A percentile compares a stretch with the other conserved stretches of the same genome.
phyloP scores from a whole-genome alignment of 2,329 filamentous ascomycete genomes.

The Penicillium sp. region DNA sequence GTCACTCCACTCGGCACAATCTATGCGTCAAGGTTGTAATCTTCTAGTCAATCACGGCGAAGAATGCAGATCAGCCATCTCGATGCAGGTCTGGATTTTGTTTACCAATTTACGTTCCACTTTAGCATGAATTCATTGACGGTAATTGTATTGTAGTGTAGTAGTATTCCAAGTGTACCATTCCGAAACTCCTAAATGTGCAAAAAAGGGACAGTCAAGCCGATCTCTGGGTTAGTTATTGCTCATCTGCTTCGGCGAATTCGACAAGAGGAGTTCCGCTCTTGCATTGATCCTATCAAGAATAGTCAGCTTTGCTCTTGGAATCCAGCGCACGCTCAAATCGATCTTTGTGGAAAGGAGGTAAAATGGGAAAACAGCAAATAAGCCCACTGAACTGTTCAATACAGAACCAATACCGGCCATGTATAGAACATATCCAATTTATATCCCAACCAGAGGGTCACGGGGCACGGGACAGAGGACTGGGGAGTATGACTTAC shows the following conservation, averaged over 20 bases:
- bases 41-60: no score
- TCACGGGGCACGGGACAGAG: conserved; percentile 12
- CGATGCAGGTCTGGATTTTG: no score
- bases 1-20: no score
- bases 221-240: background rate
- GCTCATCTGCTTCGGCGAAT: conserved; percentile 56
- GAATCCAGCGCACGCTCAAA: no score
- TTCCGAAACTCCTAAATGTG: background rate
- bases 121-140: no score
- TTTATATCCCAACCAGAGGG: background rate
- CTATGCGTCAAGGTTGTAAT: no score
- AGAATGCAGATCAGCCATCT: no score
- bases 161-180: background rate
- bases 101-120: no score
- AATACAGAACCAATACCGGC: background rate
- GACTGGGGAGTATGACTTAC: conserved; percentile 53
- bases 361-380: background rate
- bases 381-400: background rate
- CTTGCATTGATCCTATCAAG: conserved; percentile 72
- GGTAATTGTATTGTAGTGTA: background rate
- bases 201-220: background rate
- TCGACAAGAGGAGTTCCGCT: conserved; percentile 74
- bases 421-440: background rate
- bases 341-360: no score
- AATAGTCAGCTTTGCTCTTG: conserved; percentile 28